Evolutionary conservation across 345 rosid genomes (phyloP).

Genomic region (Populus alba): DNA sequence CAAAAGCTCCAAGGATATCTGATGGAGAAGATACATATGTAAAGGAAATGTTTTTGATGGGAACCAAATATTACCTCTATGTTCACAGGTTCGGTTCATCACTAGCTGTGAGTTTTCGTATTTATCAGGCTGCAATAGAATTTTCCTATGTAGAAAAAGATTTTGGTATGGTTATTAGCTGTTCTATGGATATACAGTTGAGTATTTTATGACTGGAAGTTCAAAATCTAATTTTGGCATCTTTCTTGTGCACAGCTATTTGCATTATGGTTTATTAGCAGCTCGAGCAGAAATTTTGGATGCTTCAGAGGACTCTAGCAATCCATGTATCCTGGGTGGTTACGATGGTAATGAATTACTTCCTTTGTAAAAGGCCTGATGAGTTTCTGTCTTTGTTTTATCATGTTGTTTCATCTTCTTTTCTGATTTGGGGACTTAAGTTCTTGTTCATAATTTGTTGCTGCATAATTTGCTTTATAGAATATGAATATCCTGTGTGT

Average conservation of each 20-base stretch:
- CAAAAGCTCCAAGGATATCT: slow-evolving; percentile 58
- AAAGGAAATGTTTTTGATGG: slow-evolving; percentile 75
- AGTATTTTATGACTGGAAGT: neutral
- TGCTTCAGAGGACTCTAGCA: slow-evolving; percentile 56
- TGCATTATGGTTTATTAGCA: slow-evolving; percentile 90
- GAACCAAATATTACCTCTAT: slow-evolving; percentile 74
- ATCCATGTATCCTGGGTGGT: slow-evolving; percentile 80
- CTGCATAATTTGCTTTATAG: neutral
- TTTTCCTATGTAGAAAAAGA: neutral
- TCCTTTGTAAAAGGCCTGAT: slow-evolving; percentile 2
- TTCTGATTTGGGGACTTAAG: neutral
- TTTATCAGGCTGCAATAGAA: neutral
- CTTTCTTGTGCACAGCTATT: slow-evolving; percentile 64
- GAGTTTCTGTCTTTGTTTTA: neutral
- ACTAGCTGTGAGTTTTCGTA: slow-evolving; percentile 6
- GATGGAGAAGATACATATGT: slow-evolving; percentile 80
- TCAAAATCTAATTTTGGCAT: slow-evolving; percentile 18
- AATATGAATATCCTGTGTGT: neutral
- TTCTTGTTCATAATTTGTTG: neutral
- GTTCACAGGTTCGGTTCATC: slow-evolving; percentile 73
- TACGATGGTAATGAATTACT: slow-evolving; percentile 55
- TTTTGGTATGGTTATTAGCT: neutral
- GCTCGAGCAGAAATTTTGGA: slow-evolving; percentile 93
- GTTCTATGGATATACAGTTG: neutral
- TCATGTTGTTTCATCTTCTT: neutral